Conservation (phyloP, 225 moss, liverwort and hornwort genomes). For the Marchantia polymorpha region DNA sequence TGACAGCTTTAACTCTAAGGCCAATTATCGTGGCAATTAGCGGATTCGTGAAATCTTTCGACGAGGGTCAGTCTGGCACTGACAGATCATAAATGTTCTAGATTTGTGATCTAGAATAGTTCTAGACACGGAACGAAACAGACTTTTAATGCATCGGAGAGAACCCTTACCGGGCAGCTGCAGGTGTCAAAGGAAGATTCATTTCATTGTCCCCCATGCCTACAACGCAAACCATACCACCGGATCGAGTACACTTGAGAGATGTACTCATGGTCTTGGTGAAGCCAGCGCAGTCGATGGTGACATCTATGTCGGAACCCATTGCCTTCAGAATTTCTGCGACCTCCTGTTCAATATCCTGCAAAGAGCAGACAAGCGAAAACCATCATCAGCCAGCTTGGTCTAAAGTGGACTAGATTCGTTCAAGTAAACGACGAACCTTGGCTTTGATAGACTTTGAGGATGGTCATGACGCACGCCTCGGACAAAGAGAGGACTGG, state of each 20-base stretch:
- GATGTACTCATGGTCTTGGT: conserved; percentile 75
- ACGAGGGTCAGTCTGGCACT: too few species aligned
- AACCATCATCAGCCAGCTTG: neutral
- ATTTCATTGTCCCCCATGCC: conserved; percentile 88
- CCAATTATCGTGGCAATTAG: neutral
- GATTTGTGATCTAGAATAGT: neutral
- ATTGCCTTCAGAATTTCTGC: conserved; percentile 41
- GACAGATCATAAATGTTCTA: too few species aligned
- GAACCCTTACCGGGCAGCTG: conserved; percentile 54
- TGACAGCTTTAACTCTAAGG: neutral
- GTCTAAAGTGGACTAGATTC: too few species aligned
- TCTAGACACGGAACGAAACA: neutral
- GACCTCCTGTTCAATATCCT: conserved; percentile 67
- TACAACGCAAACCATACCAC: conserved; percentile 72
- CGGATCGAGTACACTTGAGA: conserved; percentile 63
- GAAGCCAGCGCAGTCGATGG: conserved; percentile 80
- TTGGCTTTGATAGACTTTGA: too few species aligned
- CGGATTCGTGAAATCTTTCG: too few species aligned
- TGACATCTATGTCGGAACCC: conserved; percentile 54
- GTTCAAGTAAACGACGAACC: too few species aligned
- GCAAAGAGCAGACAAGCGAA: neutral
- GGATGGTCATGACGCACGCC: too few species aligned
- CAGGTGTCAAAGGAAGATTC: conserved; percentile 63
- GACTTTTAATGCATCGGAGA: too few species aligned
- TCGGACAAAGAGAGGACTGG: too few species aligned